phyloP scores from a whole-genome alignment of 306 rosid genomes.

The Cucurbita moschata region DNA sequence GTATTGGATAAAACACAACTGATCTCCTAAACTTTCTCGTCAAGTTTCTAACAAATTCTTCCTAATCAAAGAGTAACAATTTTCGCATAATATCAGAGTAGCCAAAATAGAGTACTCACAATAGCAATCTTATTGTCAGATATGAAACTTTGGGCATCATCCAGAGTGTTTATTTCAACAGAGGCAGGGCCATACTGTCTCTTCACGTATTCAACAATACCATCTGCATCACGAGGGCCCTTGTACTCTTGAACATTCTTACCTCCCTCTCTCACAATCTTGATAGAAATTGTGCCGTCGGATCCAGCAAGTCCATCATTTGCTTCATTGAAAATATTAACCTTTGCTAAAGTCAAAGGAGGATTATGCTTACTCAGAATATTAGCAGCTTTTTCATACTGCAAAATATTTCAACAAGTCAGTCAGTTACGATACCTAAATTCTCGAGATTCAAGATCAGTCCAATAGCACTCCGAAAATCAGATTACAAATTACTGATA shows the following conservation, averaged over 20 bases:
- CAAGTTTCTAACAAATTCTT: too few species aligned
- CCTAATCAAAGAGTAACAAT: too few species aligned
- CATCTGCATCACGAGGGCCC: constrained; percentile 86
- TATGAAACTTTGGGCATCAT: constrained; percentile 41
- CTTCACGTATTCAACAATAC: constrained; percentile 70
- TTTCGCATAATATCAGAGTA: background rate
- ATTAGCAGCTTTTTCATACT: constrained; percentile 85
- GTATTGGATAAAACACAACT: too few species aligned
- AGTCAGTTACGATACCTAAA: background rate
- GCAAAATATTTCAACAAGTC: background rate
- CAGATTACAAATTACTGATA: background rate
- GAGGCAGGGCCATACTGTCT: constrained; percentile 83
- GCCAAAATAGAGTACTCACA: constrained; percentile 28
- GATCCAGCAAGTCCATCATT: constrained; percentile 51
- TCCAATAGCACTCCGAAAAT: background rate
- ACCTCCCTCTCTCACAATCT: constrained; percentile 79
- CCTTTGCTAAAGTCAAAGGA: constrained; percentile 59
- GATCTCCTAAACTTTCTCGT: too few species aligned
- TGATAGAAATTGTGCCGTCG: constrained; percentile 54
- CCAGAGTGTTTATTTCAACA: constrained; percentile 48
- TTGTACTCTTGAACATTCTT: constrained; percentile 64
- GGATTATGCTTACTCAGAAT: constrained; percentile 61
- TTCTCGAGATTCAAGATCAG: background rate
- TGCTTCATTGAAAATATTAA: constrained; percentile 58
- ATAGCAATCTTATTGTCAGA: constrained; percentile 47